phyloP scores from a whole-genome alignment of 179 eudicot genomes.

The Spinacia oleracea region DNA sequence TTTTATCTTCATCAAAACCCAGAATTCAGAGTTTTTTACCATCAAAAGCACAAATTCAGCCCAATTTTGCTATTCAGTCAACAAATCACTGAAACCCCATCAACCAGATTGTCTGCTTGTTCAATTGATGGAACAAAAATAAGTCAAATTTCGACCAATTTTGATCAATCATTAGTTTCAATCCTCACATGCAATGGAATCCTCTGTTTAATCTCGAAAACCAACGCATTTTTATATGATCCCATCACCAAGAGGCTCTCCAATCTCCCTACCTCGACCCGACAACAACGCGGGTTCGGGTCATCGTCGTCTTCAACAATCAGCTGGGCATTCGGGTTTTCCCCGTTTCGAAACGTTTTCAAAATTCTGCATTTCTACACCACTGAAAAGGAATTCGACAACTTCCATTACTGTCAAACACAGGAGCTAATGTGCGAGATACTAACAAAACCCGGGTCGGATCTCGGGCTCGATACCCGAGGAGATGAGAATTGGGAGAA shows the following conservation, averaged over 20 bases:
- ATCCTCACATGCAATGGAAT: slow-evolving; percentile 31
- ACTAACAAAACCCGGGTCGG: slow-evolving; percentile 24
- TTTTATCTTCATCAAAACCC: slow-evolving; percentile 11
- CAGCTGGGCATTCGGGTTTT: slow-evolving; percentile 38
- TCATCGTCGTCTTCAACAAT: too few relatives aligned
- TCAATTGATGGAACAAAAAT: slow-evolving; percentile 36
- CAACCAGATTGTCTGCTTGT: slow-evolving; percentile 27
- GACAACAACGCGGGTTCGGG: too few relatives aligned
- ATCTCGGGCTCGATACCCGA: slow-evolving; percentile 17
- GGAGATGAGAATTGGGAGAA: slow-evolving; percentile 31
- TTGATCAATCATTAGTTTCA: slow-evolving; percentile 14
- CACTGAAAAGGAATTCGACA: slow-evolving; percentile 32
- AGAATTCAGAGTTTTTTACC: slow-evolving; percentile 38
- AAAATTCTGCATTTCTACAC: slow-evolving; percentile 40
- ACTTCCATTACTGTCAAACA: slow-evolving; percentile 35
- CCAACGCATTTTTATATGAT: slow-evolving; percentile 27
- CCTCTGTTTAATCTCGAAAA: slow-evolving; percentile 32
- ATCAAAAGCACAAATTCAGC: slow-evolving; percentile 34
- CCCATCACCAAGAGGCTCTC: slow-evolving; percentile 31
- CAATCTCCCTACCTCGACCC: slow-evolving; percentile 26
- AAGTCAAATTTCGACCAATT: slow-evolving; percentile 24
- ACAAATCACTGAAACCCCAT: slow-evolving; percentile 20
- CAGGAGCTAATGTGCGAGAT: slow-evolving; percentile 39
- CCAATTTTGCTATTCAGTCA: slow-evolving; percentile 35
- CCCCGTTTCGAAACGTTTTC: slow-evolving; percentile 21